A percentile compares a stretch with the other conserved stretches of the same genome.
Conservation (phyloP, 805 yeast genomes). For the Saccharomycopsis fermentans region DNA sequence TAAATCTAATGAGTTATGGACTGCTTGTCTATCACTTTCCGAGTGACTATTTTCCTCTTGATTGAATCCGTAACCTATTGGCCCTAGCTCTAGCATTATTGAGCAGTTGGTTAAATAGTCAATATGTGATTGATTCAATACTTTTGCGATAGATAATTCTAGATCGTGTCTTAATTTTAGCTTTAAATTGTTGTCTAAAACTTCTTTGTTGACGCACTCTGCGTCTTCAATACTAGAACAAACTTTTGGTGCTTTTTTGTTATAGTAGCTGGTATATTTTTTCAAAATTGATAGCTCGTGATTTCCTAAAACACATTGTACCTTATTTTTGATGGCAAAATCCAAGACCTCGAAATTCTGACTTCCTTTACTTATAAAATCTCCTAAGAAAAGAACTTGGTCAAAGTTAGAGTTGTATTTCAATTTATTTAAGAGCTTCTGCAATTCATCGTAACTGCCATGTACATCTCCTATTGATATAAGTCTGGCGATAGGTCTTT, state of each 20-base stretch:
- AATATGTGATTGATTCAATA: conserved; percentile 49
- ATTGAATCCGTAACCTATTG: conserved; percentile 25
- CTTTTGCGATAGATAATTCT: conserved; percentile 17
- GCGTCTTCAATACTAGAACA: conserved; percentile 8
- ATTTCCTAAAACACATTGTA: conserved; percentile 78
- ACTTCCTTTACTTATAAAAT: conserved; percentile 77
- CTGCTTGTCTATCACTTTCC: not conserved
- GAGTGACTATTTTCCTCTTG: not conserved
- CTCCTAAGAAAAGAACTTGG: conserved; percentile 59
- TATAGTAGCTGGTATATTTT: conserved; percentile 53
- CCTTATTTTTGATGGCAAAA: conserved; percentile 44
- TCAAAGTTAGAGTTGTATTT: conserved; percentile 40
- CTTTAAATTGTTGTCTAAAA: not conserved
- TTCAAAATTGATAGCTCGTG: conserved; percentile 70
- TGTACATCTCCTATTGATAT: conserved; percentile 83
- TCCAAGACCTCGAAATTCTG: conserved; percentile 62
- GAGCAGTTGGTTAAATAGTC: conserved; percentile 53
- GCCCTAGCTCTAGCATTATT: conserved; percentile 51
- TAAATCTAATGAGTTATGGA: not conserved
- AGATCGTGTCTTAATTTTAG: conserved; percentile 13
- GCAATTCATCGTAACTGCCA: conserved; percentile 56
- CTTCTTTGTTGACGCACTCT: not conserved
- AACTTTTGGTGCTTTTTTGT: conserved; percentile 30
- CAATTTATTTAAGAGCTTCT: conserved; percentile 40
- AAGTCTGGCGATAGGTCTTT: conserved; percentile 30